Evolutionary conservation across 2,329 filamentous ascomycete species (phyloP).

Genomic region (Mariannaea sp.): DNA sequence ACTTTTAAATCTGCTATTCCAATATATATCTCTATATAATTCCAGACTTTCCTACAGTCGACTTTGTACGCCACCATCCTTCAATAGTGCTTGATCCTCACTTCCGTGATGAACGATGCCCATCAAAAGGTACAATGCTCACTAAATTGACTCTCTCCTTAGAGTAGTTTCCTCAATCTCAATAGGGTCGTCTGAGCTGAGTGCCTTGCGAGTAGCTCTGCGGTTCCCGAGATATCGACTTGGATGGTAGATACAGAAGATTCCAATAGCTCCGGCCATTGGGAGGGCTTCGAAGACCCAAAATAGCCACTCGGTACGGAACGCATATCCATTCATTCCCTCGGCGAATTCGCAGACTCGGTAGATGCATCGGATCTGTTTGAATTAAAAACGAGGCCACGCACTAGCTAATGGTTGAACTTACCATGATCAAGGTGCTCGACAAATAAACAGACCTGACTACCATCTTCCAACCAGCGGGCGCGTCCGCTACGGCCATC

Average conservation of each 20-base stretch:
- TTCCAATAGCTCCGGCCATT: conserved; percentile 51
- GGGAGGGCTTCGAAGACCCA: conserved; percentile 57
- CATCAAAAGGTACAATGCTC: neutral
- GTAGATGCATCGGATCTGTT: conserved; percentile 56
- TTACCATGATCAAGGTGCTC: conserved; percentile 51
- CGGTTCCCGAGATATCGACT: conserved; percentile 43
- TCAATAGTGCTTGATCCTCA: no score
- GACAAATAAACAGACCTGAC: conserved; percentile 50
- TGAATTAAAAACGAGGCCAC: neutral
- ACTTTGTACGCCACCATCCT: no score
- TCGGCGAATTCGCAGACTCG: conserved; percentile 58
- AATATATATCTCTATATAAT: neutral
- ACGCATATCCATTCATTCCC: conserved; percentile 55
- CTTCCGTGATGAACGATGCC: no score
- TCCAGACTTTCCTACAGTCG: neutral
- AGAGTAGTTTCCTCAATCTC: conserved; percentile 6
- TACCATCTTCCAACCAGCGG: conserved; percentile 45
- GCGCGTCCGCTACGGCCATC: conserved; percentile 33
- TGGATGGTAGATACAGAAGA: conserved; percentile 57
- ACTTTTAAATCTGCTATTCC: neutral
- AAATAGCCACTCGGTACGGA: conserved; percentile 57
- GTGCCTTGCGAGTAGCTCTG: conserved; percentile 7
- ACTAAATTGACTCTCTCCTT: neutral
- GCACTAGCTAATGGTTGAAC: conserved; percentile 22
- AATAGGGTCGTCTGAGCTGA: conserved; percentile 12